Percentiles rank a stretch among this genome's conserved stretches.
phyloP scores from a whole-genome alignment of 257 asterid genomes.

The Solanum tarijense region DNA sequence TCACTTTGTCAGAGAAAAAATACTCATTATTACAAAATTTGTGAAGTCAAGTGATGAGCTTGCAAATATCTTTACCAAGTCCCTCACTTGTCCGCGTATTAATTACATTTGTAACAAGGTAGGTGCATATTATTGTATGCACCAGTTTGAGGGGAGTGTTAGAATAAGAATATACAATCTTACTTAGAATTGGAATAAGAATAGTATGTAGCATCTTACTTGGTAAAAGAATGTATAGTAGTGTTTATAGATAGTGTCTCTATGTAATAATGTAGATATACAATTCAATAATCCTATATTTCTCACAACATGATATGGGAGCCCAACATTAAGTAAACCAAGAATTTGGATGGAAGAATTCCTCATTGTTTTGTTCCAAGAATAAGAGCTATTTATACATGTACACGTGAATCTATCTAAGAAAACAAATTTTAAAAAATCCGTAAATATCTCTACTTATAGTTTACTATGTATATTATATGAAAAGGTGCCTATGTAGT shows the following conservation, averaged over 20 bases:
- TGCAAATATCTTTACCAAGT: background rate
- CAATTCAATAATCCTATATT: too few species aligned
- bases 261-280: background rate
- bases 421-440: background rate
- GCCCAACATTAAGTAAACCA: too few species aligned
- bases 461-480: background rate
- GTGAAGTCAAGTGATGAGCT: background rate
- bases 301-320: too few species aligned
- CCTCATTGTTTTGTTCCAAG: background rate
- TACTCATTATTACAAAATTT: background rate
- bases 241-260: background rate
- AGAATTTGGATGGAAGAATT: too few species aligned
- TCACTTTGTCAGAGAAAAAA: background rate
- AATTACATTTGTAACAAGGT: background rate
- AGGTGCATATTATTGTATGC: background rate
- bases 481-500: background rate
- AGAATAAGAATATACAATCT: background rate
- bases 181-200: background rate
- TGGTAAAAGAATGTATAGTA: background rate
- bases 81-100: background rate
- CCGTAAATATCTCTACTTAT: background rate
- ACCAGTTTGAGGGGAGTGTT: background rate
- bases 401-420: background rate
- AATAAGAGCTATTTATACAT: background rate
- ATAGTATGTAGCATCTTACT: background rate